phyloP scores from a whole-genome alignment of 129 eudicot species.

The Flaveria linearis region DNA sequence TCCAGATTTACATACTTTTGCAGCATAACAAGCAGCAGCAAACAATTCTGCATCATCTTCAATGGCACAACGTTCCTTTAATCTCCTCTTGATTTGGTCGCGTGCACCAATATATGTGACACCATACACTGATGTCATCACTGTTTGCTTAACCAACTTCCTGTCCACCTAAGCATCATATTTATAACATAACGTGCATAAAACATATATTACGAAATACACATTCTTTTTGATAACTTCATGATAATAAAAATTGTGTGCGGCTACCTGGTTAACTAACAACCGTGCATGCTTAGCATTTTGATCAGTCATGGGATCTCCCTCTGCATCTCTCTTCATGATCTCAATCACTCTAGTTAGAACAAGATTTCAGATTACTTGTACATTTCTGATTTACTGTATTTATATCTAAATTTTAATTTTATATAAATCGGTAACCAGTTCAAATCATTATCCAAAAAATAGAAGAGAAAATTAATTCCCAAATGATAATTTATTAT shows the following conservation, averaged over 20 bases:
- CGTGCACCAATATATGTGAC: constrained; percentile 98
- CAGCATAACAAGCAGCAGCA: constrained; percentile 78
- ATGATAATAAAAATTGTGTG: neutral
- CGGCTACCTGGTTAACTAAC: constrained; percentile 68
- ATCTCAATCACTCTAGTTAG: constrained; percentile 76
- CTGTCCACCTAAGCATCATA: constrained; percentile 70
- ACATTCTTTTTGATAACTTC: neutral
- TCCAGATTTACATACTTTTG: constrained; percentile 53
- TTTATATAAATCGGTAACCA: no score
- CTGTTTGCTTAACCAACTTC: constrained; percentile 94
- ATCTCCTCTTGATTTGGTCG: constrained; percentile 86
- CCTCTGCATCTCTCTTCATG: constrained; percentile 78
- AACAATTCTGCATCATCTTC: constrained; percentile 69
- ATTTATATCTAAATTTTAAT: neutral
- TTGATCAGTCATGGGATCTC: constrained; percentile 69
- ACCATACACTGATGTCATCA: constrained; percentile 98
- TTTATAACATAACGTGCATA: neutral
- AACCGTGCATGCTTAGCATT: constrained; percentile 73
- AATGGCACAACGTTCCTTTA: constrained; percentile 74
- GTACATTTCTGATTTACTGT: neutral
- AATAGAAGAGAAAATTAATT: no score
- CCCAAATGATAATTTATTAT: no score
- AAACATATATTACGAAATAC: constrained; percentile 2
- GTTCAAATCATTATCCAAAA: no score
- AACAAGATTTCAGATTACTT: constrained; percentile 16